Evolutionary conservation across 768 basidiomycete species (phyloP), one percentile per base, ranked within the genome.

Genomic region (Suillus subaureus): DNA sequence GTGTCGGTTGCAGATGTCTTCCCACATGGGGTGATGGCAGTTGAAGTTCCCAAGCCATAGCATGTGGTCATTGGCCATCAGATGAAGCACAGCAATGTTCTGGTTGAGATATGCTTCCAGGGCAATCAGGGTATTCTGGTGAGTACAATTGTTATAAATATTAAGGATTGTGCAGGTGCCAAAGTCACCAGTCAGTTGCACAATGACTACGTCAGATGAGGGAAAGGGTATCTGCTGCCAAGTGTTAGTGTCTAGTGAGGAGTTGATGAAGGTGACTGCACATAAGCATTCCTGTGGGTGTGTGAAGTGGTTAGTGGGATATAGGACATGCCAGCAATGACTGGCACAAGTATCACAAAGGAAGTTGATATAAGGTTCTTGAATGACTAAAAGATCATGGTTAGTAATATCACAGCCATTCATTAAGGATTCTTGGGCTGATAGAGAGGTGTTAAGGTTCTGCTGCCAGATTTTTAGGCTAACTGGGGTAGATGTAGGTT

Each of bases 31-130:
- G 68, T 80, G 79, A 63, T 82, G 81, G 3, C 75, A 61, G 68
- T 82, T 81, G 74, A 81, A 81, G 69, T 82, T 75, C 0, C 79
- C 79, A 0, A 71, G 52, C 76, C 74, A 77, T 6, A 81, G 42
- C 15, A 74, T 35, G 60, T 73, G 70, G 15, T 65, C 58, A 21
- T 45, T 26, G 21, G 21, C 64, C 8, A 54, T 35, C 4, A 40
- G 52, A 6, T 58, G 13, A 8, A 45, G 26, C 0, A 28, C 7
- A 37, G 42, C 2, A 7, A 56, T 64, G 35, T 64, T 28, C 3
- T 42, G 26, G 6, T 12, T 3, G 6, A 69, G 55, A 64, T 63
- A 72, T 1, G 26, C 26, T 8, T 39, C 60, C 6, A 75, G 65
- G 0, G 61, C 66, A 8, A 31, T 35, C 0, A 78, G 57, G 0